A percentile compares a stretch with the other conserved stretches of the same genome.
Conservation (phyloP, 2,329 filamentous ascomycete species). For the Cadophora sp. region DNA sequence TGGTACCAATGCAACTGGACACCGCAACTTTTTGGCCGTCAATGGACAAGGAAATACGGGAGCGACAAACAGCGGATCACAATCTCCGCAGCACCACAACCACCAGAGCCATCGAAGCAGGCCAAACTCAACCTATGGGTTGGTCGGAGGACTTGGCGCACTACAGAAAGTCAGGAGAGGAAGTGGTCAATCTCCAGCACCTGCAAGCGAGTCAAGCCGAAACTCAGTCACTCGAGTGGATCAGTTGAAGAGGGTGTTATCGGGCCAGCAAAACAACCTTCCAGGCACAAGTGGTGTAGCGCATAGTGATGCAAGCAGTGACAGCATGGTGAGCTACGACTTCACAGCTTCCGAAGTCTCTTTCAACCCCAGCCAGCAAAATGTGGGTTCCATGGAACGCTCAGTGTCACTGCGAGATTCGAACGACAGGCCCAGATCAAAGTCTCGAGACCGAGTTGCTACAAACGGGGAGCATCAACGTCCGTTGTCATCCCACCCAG, state of each 20-base stretch:
- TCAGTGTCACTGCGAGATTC: constrained; percentile 39
- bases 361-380: constrained; percentile 52
- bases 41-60: constrained; percentile 56
- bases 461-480: constrained; percentile 34
- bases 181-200: constrained; percentile 57
- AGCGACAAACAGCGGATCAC: constrained; percentile 47
- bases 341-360: constrained; percentile 71
- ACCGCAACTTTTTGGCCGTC: constrained; percentile 63
- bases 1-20: constrained; percentile 57
- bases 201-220: constrained; percentile 51
- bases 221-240: constrained; percentile 66
- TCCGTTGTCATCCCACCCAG: constrained; percentile 38
- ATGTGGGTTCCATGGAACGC: constrained; percentile 34
- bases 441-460: constrained; percentile 41
- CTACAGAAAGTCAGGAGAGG: constrained; percentile 58
- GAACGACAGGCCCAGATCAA: constrained; percentile 40
- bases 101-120: constrained; percentile 36
- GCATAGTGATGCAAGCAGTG: constrained; percentile 62
- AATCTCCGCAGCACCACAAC: constrained; percentile 53
- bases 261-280: constrained; percentile 54
- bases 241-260: constrained; percentile 67
- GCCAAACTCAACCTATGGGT: constrained; percentile 43
- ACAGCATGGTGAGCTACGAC: constrained; percentile 76
- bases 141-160: constrained; percentile 46
- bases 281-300: constrained; percentile 48